Conservation (phyloP, 768 basidiomycete species). For the Gymnopilus dilepis region DNA sequence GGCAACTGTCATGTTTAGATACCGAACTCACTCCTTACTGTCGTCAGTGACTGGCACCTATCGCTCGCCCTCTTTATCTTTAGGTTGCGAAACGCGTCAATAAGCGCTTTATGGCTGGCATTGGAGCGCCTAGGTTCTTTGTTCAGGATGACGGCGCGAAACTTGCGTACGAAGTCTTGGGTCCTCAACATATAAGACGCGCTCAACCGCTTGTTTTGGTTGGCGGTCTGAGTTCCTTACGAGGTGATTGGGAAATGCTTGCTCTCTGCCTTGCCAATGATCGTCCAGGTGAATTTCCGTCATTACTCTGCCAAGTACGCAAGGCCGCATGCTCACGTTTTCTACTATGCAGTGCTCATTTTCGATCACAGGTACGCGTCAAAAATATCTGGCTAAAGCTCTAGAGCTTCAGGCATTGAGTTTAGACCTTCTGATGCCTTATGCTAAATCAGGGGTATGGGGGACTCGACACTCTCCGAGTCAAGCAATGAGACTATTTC, state of each 20-base stretch:
- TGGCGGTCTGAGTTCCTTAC: slow-evolving; percentile 44
- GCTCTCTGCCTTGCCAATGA: slow-evolving; percentile 36
- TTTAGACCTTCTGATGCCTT: not conserved
- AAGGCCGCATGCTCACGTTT: too few species aligned
- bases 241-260: slow-evolving; percentile 47
- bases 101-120: not conserved
- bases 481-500: slow-evolving; percentile 42
- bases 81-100: too few species aligned
- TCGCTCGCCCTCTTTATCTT: too few species aligned
- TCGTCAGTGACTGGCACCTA: too few species aligned
- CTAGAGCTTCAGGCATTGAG: not conserved
- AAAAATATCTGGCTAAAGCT: not conserved
- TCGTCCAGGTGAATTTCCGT: slow-evolving; percentile 41
- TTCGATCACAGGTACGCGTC: not conserved
- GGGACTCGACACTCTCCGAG: slow-evolving; percentile 43
- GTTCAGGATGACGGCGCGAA: slow-evolving; percentile 48
- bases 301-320: too few species aligned
- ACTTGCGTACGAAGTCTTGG: slow-evolving; percentile 48
- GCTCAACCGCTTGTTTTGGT: slow-evolving; percentile 46
- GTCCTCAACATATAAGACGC: slow-evolving; percentile 38
- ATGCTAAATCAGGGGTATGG: slow-evolving; percentile 44
- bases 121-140: slow-evolving; percentile 16
- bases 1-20: too few species aligned
- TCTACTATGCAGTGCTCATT: not conserved
- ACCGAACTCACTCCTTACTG: too few species aligned